These are phyloP conservation scores for Wickerhamomyces rabaulensis DNA, from an alignment of 805 yeast species.

Conservation along the genomic window DNA sequence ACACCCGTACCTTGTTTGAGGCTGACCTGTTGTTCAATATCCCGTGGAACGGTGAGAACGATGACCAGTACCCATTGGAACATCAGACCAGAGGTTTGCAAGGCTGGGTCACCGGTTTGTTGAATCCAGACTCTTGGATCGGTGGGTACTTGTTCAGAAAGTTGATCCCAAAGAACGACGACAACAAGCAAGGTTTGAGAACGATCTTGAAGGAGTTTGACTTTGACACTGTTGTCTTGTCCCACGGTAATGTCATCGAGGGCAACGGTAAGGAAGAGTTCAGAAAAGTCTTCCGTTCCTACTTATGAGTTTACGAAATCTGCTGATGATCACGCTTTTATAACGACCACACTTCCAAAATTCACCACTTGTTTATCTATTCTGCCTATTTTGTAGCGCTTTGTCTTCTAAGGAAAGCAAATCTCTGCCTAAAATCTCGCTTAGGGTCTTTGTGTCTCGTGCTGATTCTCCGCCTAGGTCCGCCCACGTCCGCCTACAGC, in stretches of 20 bases:
- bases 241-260: conserved; percentile 58
- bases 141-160: conserved; percentile 29
- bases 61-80: conserved; percentile 39
- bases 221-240: conserved; percentile 45
- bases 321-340: not conserved
- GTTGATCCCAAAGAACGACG: conserved; percentile 14
- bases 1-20: conserved; percentile 44
- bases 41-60: conserved; percentile 44
- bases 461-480: no score
- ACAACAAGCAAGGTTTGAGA: conserved; percentile 13
- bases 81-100: conserved; percentile 43
- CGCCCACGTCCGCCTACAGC: no score
- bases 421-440: no score
- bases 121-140: conserved; percentile 36
- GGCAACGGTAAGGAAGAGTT: conserved; percentile 26
- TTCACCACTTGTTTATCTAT: no score
- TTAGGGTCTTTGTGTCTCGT: no score
- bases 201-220: conserved; percentile 31
- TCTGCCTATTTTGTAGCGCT: not conserved
- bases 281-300: conserved; percentile 15
- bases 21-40: conserved; percentile 61
- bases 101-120: conserved; percentile 30
- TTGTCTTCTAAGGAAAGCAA: no score
- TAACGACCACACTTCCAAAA: not conserved
- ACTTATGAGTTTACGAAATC: conserved; percentile 2